These are phyloP conservation scores for Lagenidium giganteum DNA, from an alignment of 352 stramenopile species.

Conservation along the genomic window DNA sequence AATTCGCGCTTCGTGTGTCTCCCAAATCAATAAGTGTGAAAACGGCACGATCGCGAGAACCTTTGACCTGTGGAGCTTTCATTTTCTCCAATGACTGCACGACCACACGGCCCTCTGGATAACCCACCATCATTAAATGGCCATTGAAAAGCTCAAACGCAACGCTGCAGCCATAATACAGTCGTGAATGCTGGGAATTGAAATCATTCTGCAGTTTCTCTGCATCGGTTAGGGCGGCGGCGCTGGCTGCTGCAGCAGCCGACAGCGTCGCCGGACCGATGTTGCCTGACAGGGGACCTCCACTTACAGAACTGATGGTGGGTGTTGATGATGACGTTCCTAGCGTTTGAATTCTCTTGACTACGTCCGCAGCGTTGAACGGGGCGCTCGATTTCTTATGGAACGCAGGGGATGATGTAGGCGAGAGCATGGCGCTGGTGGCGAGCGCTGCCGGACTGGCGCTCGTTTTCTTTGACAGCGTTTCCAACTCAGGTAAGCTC, in stretches of 20 bases:
- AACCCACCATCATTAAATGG: slow-evolving; percentile 63
- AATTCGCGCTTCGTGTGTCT: slow-evolving; percentile 56
- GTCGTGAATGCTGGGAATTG: slow-evolving; percentile 49
- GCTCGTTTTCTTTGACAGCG: background rate
- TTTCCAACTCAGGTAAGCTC: slow-evolving; percentile 37
- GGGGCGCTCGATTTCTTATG: background rate
- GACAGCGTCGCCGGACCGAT: background rate
- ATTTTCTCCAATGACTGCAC: slow-evolving; percentile 60
- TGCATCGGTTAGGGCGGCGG: slow-evolving; percentile 19
- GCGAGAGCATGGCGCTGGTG: background rate
- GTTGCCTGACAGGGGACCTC: background rate
- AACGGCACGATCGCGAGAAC: no score
- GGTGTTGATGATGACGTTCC: slow-evolving; percentile 38
- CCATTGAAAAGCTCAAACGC: slow-evolving; percentile 73
- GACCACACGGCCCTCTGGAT: slow-evolving; percentile 47
- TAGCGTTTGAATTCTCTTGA: slow-evolving; percentile 45
- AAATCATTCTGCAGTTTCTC: slow-evolving; percentile 68
- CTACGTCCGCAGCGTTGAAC: slow-evolving; percentile 42
- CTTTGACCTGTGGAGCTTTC: slow-evolving; percentile 30
- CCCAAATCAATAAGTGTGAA: slow-evolving; percentile 70
- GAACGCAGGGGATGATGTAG: no score
- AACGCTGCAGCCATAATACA: slow-evolving; percentile 68
- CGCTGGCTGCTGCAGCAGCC: background rate
- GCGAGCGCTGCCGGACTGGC: background rate
- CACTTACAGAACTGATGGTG: background rate